A percentile compares a stretch with the other conserved stretches of the same genome.
Evolutionary conservation across 768 basidiomycete genomes (phyloP).

Genomic region (Mycena amicta): DNA sequence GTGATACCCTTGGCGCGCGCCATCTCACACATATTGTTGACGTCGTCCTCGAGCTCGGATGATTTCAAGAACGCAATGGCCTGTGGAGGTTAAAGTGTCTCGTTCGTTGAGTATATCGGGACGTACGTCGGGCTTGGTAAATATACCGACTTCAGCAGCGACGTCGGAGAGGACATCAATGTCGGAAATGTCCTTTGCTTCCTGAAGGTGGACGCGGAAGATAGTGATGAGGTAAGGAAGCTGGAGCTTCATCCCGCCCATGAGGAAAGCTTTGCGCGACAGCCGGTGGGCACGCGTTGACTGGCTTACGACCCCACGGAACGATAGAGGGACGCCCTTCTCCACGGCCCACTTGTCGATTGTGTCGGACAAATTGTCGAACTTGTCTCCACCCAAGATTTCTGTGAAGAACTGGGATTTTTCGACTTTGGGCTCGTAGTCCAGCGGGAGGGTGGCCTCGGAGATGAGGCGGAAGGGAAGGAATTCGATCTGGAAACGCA

Average conservation of each 20-base stretch:
- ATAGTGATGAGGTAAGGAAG: slow-evolving; percentile 55
- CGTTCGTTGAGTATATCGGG: too few relatives aligned
- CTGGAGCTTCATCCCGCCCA: slow-evolving; percentile 65
- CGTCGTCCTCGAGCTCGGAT: slow-evolving; percentile 65
- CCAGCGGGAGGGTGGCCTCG: slow-evolving; percentile 38
- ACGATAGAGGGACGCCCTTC: slow-evolving; percentile 60
- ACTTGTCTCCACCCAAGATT: slow-evolving; percentile 57
- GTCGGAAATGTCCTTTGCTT: slow-evolving; percentile 65
- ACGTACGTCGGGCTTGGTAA: slow-evolving; percentile 60
- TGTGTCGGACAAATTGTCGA: slow-evolving; percentile 40
- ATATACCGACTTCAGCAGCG: slow-evolving; percentile 57
- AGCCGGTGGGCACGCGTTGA: slow-evolving; percentile 76
- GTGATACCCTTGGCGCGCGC: slow-evolving; percentile 70
- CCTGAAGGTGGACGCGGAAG: slow-evolving; percentile 69
- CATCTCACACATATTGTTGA: slow-evolving; percentile 61
- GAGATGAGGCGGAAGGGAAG: slow-evolving; percentile 53
- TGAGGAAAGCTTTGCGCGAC: slow-evolving; percentile 63
- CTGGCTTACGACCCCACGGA: slow-evolving; percentile 61
- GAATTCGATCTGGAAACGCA: slow-evolving; percentile 54
- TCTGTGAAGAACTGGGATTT: slow-evolving; percentile 45
- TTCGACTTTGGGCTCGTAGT: slow-evolving; percentile 38
- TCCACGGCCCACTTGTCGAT: slow-evolving; percentile 57
- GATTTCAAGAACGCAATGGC: slow-evolving; percentile 66
- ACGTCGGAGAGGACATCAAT: slow-evolving; percentile 57
- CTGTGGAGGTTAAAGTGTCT: too few relatives aligned